Evolutionary conservation across 2,329 filamentous ascomycete genomes (phyloP), one percentile per base, ranked within the genome.

Genomic region (Hymenoscyphus occultus): DNA sequence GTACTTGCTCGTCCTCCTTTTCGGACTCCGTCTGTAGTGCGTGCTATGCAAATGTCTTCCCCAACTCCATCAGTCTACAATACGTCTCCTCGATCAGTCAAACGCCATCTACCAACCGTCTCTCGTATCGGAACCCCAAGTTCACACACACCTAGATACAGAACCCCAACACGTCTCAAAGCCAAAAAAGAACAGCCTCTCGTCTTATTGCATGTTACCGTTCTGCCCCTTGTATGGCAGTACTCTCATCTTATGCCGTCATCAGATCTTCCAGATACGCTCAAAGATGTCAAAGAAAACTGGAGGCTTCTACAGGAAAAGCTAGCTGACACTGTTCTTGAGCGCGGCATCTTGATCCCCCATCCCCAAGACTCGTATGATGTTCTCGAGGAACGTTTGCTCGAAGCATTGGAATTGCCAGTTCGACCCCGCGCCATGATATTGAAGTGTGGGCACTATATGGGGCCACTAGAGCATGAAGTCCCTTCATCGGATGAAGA

Each of bases 321-420:
- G 65, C 81, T 91, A 3, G 86, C 86, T 1, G 90, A 92, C 60
- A 91, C 90, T 0, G 86, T 93, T 12, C 82, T 90, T 68, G 84
- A 90, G 73, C 84, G 91, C 28, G 91, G 90, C 2, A 83, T 95
- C 40, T 79, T 95, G 56, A 82, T 95, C 7, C 86, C 90, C 1
- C 92, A 95, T 74, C 91, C 91, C 0, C 86, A 91, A 70, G 89
- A 89, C 64, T 91, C 93, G 74, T 94, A 91, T 72, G 91, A 93
- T 75, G 78, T 92, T 64, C 82, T 95, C 0, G 90, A 94, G 77
- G 91, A 93, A 78, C 82, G 90, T 35, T 80, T 94, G 40, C 79
- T 93, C 2, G 90, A 93, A 76, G 87, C 89, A 1, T 77, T 93
- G 57, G 90, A 92, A 74, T 80, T 94, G 16, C 88, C 87, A 1